Conservation (phyloP, 2,329 filamentous ascomycete genomes). For the Cercospora nicotianae region DNA sequence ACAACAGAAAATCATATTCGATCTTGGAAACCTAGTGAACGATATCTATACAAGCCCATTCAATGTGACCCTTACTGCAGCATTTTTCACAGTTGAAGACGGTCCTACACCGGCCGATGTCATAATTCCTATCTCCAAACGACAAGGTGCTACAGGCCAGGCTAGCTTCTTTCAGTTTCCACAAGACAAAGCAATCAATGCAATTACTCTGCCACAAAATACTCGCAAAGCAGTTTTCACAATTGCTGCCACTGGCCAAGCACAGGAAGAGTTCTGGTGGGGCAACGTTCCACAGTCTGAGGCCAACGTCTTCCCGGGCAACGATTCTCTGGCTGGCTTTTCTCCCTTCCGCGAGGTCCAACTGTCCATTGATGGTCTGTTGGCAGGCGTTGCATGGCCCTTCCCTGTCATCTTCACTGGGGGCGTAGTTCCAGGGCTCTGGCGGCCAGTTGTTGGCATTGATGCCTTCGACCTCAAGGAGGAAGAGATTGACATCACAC, state of each 20-base stretch:
- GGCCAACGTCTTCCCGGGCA: slow-evolving; percentile 56
- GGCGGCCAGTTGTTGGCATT: slow-evolving; percentile 75
- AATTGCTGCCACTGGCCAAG: slow-evolving; percentile 75
- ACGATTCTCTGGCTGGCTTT: slow-evolving; percentile 61
- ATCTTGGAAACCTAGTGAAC: slow-evolving; percentile 72
- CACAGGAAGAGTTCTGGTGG: slow-evolving; percentile 67
- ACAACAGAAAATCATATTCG: slow-evolving; percentile 75
- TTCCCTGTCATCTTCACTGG: slow-evolving; percentile 82
- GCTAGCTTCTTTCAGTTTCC: slow-evolving; percentile 70
- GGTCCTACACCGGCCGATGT: slow-evolving; percentile 55
- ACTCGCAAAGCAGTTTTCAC: slow-evolving; percentile 69
- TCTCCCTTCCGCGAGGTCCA: slow-evolving; percentile 78
- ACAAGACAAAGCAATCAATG: slow-evolving; percentile 59
- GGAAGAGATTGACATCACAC: slow-evolving; percentile 78
- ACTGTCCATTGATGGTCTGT: slow-evolving; percentile 67
- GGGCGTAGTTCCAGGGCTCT: slow-evolving; percentile 72
- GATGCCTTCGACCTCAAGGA: slow-evolving; percentile 78
- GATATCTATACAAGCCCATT: slow-evolving; percentile 70
- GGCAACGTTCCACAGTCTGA: slow-evolving; percentile 69
- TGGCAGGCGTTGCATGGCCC: slow-evolving; percentile 77
- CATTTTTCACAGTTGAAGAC: slow-evolving; percentile 61
- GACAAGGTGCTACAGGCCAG: slow-evolving; percentile 50
- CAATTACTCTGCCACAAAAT: slow-evolving; percentile 65
- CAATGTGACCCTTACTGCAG: slow-evolving; percentile 72
- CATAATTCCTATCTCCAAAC: slow-evolving; percentile 65